Percentiles rank a stretch among this genome's conserved stretches.
phyloP scores from a whole-genome alignment of 306 rosid species.

The Quercus glauca region DNA sequence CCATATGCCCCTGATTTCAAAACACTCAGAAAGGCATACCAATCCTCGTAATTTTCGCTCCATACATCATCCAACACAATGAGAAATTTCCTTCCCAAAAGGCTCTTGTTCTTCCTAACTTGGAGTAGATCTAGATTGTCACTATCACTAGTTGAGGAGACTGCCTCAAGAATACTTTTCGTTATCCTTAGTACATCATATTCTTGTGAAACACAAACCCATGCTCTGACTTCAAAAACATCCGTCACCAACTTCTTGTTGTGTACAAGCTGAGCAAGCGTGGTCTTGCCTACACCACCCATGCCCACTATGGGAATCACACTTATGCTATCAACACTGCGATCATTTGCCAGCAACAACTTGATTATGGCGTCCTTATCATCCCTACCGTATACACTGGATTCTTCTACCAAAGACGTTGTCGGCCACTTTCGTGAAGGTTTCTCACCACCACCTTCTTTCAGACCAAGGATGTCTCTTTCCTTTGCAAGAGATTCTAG shows the following conservation, averaged over 20 bases:
- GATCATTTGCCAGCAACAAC: background rate
- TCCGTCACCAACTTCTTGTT: too few species aligned
- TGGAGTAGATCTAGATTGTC: slow-evolving; percentile 7
- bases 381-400: slow-evolving; percentile 27
- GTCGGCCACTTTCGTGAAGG: background rate
- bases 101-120: background rate
- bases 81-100: background rate
- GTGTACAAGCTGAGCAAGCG: too few species aligned
- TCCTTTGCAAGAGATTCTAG: slow-evolving; percentile 5
- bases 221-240: too few species aligned
- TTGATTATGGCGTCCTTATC: slow-evolving; percentile 5
- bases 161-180: slow-evolving; percentile 16
- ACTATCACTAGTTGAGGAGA: background rate
- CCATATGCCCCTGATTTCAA: slow-evolving; percentile 24
- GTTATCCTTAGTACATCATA: background rate
- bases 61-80: slow-evolving; percentile 28
- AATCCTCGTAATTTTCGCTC: slow-evolving; percentile 15
- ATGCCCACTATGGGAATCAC: slow-evolving; percentile 12
- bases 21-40: background rate
- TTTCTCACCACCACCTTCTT: background rate
- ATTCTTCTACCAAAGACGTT: background rate
- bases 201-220: too few species aligned
- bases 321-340: background rate
- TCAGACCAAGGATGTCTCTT: background rate
- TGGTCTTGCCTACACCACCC: too few species aligned